Evolutionary conservation across 2,329 filamentous ascomycete genomes (phyloP), one percentile per base, ranked within the genome.

Genomic region (Sporothrix luriei): DNA sequence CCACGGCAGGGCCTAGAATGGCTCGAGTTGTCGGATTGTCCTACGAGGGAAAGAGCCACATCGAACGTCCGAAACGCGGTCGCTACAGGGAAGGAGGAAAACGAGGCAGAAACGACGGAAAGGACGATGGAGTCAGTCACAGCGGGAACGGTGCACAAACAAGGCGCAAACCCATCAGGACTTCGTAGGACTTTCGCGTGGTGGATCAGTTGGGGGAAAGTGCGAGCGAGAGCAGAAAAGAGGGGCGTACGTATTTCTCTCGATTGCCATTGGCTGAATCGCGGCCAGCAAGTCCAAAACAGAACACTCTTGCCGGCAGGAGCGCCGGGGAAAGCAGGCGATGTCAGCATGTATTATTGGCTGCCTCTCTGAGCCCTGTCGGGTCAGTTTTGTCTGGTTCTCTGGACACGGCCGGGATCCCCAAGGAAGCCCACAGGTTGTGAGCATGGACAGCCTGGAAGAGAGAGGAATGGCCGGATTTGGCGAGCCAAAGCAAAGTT

Each of bases 161-260:
- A 26, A 65, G 62, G 26, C 62, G 51, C 62, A 29, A 46, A 43
- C 14, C 2, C 43, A 67, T 70, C 43, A 67, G 68, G 68, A 70
- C 68, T 70, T 59, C 38, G 65, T 70, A 70, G 69, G 69, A 70
- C 69, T 70, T 68, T 68, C 49, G 65, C 65, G 65, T 38, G 33
- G 65, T 55, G 65, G 65, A 67, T 38, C 49, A 67, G 64, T 51
- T 54, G 64, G 64, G 62, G 43, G 26, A 65, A 51, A 46, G 11
- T 26, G 57, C 57, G 46, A 52, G 46, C 14, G 62, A 65, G 29
- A 24, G 21, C n/a, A 54, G 26, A 48, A 65, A 59, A 55, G 62
- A 26, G 21, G 38, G 55, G 40, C 48, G 49, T 33, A 49, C 24
- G 51, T 54, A 33, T 40, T 10, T 29, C 52, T 6, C 46, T 14